Base-by-base conservation (phyloP, 169 alveolate species). In the Miamiensis avidus region DNA sequence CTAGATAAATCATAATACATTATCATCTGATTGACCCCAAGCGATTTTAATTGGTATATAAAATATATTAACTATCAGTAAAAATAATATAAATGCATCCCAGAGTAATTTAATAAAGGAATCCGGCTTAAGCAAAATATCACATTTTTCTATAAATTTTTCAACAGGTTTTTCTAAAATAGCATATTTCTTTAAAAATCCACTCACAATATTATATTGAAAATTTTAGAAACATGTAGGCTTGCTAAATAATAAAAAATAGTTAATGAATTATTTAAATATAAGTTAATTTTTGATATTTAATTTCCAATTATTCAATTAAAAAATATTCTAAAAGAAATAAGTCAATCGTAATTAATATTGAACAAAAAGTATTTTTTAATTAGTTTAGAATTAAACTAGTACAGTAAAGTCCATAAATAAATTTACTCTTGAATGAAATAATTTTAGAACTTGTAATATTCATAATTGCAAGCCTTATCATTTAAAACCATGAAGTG, bases 41-140 rank as follows among this genome's bases (percentile, higher is more conserved):
- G 81, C 81, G 0, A 75, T 75, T 6, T 75, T 33, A 31, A 78
- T 34, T 0, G 81, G 81, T 6, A 75, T 31, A 16, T 75, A 75
- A 16, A 75, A 75, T 31, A 75, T 75, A 75, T 75, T 75, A 27
- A 75, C 33, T 0, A 75, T 30, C 0, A 75, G 64, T 25, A 75
- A 30, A 16, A 75, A 75, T 28, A 75, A 65, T 20, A 75, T 31
- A 15, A 75, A 29, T 0, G 69, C 81, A 75, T 75, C 81, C 81
- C 81, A 75, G 1, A 75, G 0, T 1, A 75, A n/a, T 30, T 75
- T 75, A 15, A 28, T 31, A 30, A 75, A 34, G 20, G 81, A 75
- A 25, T 75, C 81, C 16, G 81, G 81, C 69, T 75, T 75, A 16
- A 75, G 31, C 16, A 75, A 31, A 0, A 75, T 16, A 34, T 31